Evolutionary conservation across 1,139 yeast genomes (phyloP).

Genomic region (Magnusiomyces suaveolens): DNA sequence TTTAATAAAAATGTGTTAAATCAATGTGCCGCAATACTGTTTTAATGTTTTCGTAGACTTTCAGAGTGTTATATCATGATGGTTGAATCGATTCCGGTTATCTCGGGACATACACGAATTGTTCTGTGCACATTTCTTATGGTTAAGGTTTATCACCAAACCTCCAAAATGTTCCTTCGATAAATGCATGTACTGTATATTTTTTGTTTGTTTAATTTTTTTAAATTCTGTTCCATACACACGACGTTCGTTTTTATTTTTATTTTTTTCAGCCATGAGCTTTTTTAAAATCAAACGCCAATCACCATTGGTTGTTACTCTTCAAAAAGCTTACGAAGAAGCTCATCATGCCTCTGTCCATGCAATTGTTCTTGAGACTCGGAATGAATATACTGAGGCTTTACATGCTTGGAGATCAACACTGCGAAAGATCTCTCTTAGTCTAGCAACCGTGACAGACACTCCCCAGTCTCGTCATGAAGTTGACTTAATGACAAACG

Average conservation of each 20-base stretch:
- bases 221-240: not conserved
- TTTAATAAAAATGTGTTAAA: no score
- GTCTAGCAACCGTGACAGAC: slow-evolving; percentile 26
- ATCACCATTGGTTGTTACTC: slow-evolving; percentile 9
- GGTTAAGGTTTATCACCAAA: no score
- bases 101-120: no score
- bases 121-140: no score
- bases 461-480: slow-evolving; percentile 26
- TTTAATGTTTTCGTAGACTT: no score
- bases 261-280: slow-evolving; percentile 7
- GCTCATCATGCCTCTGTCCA: slow-evolving; percentile 33
- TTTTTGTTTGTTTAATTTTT: no score
- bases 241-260: not conserved
- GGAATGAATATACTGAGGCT: slow-evolving; percentile 27
- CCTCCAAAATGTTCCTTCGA: no score
- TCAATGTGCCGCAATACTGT: no score
- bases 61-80: no score
- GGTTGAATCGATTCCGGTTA: no score
- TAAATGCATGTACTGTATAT: no score
- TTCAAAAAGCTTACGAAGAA: slow-evolving; percentile 32
- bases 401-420: slow-evolving; percentile 29
- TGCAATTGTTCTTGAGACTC: slow-evolving; percentile 30
- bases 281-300: slow-evolving; percentile 11
- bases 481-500: slow-evolving; percentile 28
- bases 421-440: slow-evolving; percentile 23